phyloP scores from a whole-genome alignment of 202 grass and related monocot genomes.

The Zizania palustris region DNA sequence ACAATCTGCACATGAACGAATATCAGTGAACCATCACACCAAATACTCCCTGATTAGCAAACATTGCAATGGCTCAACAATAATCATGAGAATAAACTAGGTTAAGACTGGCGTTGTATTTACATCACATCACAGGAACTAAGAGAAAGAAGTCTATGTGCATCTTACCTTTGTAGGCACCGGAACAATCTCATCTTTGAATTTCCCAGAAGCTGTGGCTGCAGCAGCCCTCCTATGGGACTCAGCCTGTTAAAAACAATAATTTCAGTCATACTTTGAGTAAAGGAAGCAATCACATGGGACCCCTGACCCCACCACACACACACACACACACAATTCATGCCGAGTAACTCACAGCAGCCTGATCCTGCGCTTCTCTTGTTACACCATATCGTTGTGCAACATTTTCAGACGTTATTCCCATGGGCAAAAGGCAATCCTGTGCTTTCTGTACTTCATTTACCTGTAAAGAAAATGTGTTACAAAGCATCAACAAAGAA shows the following conservation, averaged over 20 bases:
- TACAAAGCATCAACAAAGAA: not conserved
- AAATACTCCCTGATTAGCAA: not conserved
- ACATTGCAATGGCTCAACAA: not conserved
- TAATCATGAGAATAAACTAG: not conserved
- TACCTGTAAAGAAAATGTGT: conserved; percentile 52
- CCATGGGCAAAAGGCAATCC: conserved; percentile 95
- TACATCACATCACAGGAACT: not conserved
- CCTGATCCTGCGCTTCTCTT: conserved; percentile 85
- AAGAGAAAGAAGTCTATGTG: too few species aligned
- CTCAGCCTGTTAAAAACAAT: conserved; percentile 50
- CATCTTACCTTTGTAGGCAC: conserved; percentile 76
- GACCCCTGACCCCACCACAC: too few species aligned
- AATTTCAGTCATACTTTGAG: not conserved
- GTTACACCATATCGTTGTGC: conserved; percentile 78
- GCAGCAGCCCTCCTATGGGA: conserved; percentile 88
- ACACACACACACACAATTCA: conserved; percentile 5
- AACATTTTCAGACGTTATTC: conserved; percentile 98
- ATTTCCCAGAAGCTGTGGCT: conserved; percentile 87
- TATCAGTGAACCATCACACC: not conserved
- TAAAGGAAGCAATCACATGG: not conserved
- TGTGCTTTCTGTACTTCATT: conserved; percentile 81
- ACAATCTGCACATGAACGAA: conserved; percentile 53
- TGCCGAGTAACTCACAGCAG: conserved; percentile 71
- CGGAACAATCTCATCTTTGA: conserved; percentile 93
- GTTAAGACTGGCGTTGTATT: not conserved